Conservation (phyloP, 129 eudicot genomes). For the Escallonia herrerae region DNA sequence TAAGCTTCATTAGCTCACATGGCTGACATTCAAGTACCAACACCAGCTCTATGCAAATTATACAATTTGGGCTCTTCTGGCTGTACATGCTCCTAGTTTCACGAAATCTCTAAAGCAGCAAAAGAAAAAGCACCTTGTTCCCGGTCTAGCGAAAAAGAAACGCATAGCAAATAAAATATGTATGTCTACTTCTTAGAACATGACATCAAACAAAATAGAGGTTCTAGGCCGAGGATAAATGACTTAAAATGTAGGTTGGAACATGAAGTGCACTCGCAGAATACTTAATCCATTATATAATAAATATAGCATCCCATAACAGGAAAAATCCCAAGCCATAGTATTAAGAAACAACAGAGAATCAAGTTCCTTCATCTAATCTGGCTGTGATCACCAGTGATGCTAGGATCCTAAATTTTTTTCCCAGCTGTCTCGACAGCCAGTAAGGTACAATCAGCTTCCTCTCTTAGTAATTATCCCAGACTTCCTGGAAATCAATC, state of each 20-base stretch:
- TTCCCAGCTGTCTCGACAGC: conserved; percentile 11
- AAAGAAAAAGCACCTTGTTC: too few relatives aligned
- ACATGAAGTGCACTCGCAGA: neutral
- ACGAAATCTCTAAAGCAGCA: too few relatives aligned
- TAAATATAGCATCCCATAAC: conserved; percentile 6
- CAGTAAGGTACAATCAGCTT: conserved; percentile 9
- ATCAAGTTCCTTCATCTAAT: conserved; percentile 16
- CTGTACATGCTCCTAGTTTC: too few relatives aligned
- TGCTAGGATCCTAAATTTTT: conserved; percentile 5
- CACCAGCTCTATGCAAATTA: too few relatives aligned
- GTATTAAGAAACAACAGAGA: conserved; percentile 4
- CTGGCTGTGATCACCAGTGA: conserved; percentile 4
- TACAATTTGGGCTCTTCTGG: too few relatives aligned
- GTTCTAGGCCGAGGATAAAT: neutral
- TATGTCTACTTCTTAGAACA: too few relatives aligned
- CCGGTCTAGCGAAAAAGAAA: too few relatives aligned
- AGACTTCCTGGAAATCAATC: conserved; percentile 11
- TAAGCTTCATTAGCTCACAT: too few relatives aligned
- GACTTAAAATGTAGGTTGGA: too few relatives aligned
- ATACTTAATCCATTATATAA: too few relatives aligned
- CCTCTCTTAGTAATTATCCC: conserved; percentile 13
- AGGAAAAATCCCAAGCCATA: neutral
- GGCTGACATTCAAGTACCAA: too few relatives aligned
- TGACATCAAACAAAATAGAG: neutral
- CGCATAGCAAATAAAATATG: too few relatives aligned